These are phyloP conservation scores for Schwanniomyces polymorphus DNA, from an alignment of 805 yeast species.

Conservation along the genomic window DNA sequence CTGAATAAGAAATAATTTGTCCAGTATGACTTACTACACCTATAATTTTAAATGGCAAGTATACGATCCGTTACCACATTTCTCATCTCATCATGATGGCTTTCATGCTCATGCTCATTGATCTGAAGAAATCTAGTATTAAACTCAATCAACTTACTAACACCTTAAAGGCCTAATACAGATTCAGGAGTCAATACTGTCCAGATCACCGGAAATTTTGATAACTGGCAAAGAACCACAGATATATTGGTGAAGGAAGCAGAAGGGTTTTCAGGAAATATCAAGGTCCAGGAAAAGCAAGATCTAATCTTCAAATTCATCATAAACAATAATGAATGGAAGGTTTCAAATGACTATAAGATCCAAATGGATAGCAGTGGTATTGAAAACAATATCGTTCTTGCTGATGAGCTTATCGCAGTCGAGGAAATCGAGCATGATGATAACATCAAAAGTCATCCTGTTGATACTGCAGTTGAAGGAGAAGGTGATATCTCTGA, in stretches of 20 bases:
- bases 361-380: slow-evolving; percentile 33
- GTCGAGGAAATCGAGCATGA: slow-evolving; percentile 20
- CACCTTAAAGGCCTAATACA: slow-evolving; percentile 9
- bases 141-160: background rate
- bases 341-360: slow-evolving; percentile 19
- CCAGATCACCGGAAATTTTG: slow-evolving; percentile 42
- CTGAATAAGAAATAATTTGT: background rate
- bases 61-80: background rate
- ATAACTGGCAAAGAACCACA: slow-evolving; percentile 33
- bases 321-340: slow-evolving; percentile 34
- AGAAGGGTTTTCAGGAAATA: slow-evolving; percentile 17
- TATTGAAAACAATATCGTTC: slow-evolving; percentile 33
- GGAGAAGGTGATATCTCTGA: background rate
- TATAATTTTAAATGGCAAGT: slow-evolving; percentile 16
- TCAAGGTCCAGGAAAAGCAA: slow-evolving; percentile 19
- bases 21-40: slow-evolving; percentile 11
- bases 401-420: slow-evolving; percentile 22
- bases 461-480: background rate
- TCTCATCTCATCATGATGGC: background rate
- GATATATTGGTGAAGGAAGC: slow-evolving; percentile 14
- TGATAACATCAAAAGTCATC: background rate
- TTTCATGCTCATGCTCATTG: background rate
- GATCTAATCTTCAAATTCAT: slow-evolving; percentile 39
- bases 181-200: slow-evolving; percentile 17
- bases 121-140: background rate